These are phyloP conservation scores for Symbiodinium natans DNA, from an alignment of 73 alveolate genomes.

Conservation along the genomic window DNA sequence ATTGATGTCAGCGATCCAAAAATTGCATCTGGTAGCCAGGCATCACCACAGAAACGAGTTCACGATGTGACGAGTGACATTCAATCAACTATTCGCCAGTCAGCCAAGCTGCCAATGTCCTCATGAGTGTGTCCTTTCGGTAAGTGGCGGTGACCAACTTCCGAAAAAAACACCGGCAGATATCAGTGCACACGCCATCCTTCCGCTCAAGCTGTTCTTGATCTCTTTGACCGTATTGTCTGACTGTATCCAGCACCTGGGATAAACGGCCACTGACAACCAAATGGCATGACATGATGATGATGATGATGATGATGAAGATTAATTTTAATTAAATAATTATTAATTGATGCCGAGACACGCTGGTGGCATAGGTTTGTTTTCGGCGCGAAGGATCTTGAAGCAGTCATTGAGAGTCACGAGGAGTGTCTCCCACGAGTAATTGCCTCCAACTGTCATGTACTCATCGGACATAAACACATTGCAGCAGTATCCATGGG, in stretches of 20 bases:
- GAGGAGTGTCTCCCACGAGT: background rate
- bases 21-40: conserved; percentile 6
- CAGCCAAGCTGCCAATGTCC: background rate
- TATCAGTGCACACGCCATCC: background rate
- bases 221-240: conserved; percentile 37
- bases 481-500: background rate
- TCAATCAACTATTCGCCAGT: background rate
- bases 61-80: background rate
- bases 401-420: background rate
- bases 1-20: background rate
- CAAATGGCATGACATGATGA: too few relatives aligned
- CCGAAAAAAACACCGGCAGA: background rate
- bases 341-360: too few relatives aligned
- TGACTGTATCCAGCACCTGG: background rate
- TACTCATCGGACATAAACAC: background rate
- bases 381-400: too few relatives aligned
- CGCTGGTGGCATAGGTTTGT: too few relatives aligned
- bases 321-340: too few relatives aligned
- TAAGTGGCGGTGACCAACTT: background rate
- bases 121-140: conserved; percentile 42
- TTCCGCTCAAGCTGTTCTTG: background rate
- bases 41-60: too few relatives aligned
- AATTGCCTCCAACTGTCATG: background rate
- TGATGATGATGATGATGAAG: too few relatives aligned
- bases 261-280: too few relatives aligned